phyloP scores from a whole-genome alignment of 306 rosid species.

The apple (Malus domestica) region DNA sequence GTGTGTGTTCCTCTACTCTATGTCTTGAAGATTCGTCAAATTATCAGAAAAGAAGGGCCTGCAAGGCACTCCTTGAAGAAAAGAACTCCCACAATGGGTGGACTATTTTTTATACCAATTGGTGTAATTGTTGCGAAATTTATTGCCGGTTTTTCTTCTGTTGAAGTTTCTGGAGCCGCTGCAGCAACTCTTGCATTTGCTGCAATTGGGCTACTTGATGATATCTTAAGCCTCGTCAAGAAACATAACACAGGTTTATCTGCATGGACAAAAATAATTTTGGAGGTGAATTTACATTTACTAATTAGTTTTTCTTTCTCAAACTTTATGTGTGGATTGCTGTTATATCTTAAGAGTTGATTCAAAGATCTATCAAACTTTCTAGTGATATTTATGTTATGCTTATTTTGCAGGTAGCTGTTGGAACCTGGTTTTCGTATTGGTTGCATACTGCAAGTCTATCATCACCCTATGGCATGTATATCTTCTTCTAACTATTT shows the following conservation, averaged over 20 bases:
- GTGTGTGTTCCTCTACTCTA: slow-evolving; percentile 69
- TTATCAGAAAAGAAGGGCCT: slow-evolving; percentile 48
- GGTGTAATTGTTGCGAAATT: slow-evolving; percentile 64
- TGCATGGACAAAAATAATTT: slow-evolving; percentile 35
- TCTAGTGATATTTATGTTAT: slow-evolving; percentile 15
- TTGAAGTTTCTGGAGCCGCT: slow-evolving; percentile 63
- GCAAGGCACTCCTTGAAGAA: slow-evolving; percentile 39
- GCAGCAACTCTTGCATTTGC: slow-evolving; percentile 78
- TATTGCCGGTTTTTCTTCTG: slow-evolving; percentile 52
- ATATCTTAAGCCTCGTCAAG: slow-evolving; percentile 51
- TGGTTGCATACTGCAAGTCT: slow-evolving; percentile 69
- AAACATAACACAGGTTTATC: slow-evolving; percentile 56
- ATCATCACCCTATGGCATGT: slow-evolving; percentile 97
- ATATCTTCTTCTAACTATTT: slow-evolving; percentile 86
- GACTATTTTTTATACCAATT: slow-evolving; percentile 72
- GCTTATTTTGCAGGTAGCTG: slow-evolving; percentile 60
- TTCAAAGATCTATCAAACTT: neutral
- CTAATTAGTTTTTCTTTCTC: neutral
- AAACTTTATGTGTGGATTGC: slow-evolving; percentile 3
- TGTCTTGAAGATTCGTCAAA: slow-evolving; percentile 49
- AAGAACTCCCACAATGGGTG: slow-evolving; percentile 86
- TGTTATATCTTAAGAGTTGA: neutral
- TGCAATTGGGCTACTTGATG: slow-evolving; percentile 73
- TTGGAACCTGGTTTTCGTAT: slow-evolving; percentile 72
- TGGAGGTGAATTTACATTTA: slow-evolving; percentile 54